Conservation (phyloP, 148 eudicot species). For the Beta vulgaris region DNA sequence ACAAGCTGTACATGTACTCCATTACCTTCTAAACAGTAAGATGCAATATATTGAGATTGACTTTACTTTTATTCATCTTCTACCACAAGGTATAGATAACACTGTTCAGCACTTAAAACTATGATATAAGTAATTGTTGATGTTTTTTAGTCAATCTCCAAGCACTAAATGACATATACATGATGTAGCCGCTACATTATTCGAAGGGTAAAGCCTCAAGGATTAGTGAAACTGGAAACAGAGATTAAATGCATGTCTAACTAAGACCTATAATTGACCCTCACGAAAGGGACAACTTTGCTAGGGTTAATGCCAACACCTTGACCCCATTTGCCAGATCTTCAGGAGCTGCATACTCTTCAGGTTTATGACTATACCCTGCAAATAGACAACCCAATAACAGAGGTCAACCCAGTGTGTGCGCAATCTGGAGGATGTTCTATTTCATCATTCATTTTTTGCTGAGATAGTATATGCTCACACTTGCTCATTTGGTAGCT, state of each 20-base stretch:
- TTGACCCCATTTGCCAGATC: constrained; percentile 77
- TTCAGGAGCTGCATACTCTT: constrained; percentile 66
- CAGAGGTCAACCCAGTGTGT: background rate
- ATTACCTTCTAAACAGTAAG: constrained; percentile 17
- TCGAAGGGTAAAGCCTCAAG: background rate
- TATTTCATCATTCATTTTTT: background rate
- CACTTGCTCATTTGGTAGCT: background rate
- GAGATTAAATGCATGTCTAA: background rate
- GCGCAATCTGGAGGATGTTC: background rate
- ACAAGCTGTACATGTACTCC: constrained; percentile 14
- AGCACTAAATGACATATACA: constrained; percentile 14
- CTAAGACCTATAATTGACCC: background rate
- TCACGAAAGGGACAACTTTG: constrained; percentile 61
- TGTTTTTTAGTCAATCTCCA: background rate
- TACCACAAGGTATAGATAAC: constrained; percentile 1
- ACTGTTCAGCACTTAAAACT: background rate
- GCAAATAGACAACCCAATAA: constrained; percentile 25
- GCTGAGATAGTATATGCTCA: background rate
- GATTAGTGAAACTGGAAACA: background rate
- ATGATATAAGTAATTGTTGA: too few species aligned
- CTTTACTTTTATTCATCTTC: background rate
- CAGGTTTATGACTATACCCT: constrained; percentile 98
- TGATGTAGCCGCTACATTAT: background rate
- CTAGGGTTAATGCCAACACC: constrained; percentile 76
- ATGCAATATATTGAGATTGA: constrained; percentile 20